Conservation (phyloP, 208 protist genomes). For the Acanthamoeba triangularis region DNA sequence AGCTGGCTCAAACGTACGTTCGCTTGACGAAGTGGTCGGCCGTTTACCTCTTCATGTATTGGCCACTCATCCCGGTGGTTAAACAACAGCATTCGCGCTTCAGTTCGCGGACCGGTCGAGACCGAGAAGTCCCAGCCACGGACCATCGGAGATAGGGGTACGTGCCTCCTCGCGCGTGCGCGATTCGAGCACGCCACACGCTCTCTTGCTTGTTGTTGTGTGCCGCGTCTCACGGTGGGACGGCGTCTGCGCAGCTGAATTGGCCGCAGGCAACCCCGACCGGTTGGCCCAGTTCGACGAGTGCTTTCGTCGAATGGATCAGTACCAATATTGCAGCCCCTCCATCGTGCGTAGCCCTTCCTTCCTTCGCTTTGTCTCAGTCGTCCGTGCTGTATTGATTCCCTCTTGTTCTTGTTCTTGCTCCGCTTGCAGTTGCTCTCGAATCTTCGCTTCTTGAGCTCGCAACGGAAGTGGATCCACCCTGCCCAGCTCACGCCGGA, state of each 20-base stretch:
- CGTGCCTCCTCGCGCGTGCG: background rate
- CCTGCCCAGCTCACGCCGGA: background rate
- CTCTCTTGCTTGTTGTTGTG: background rate
- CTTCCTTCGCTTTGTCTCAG: too few species aligned
- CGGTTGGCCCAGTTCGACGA: constrained; percentile 22
- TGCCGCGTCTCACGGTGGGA: background rate
- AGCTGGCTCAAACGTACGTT: background rate
- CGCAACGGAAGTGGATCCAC: background rate
- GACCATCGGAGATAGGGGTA: background rate
- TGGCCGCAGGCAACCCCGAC: background rate
- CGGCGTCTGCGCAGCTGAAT: background rate
- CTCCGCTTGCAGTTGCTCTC: background rate
- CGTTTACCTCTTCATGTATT: background rate
- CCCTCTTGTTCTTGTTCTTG: background rate
- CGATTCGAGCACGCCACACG: too few species aligned
- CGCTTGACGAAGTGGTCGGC: background rate
- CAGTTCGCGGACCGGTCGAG: background rate
- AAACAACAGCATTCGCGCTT: background rate
- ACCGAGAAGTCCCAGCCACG: background rate
- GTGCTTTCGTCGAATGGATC: background rate
- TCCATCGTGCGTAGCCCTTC: constrained; percentile 13
- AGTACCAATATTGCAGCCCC: constrained; percentile 25
- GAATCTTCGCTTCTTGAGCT: constrained; percentile 22
- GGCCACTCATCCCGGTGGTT: background rate
- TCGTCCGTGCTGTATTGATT: background rate